A percentile compares a stretch with the other conserved stretches of the same genome.
Conservation (phyloP, 768 basidiomycete species). For the Pulveroboletus sp. region DNA sequence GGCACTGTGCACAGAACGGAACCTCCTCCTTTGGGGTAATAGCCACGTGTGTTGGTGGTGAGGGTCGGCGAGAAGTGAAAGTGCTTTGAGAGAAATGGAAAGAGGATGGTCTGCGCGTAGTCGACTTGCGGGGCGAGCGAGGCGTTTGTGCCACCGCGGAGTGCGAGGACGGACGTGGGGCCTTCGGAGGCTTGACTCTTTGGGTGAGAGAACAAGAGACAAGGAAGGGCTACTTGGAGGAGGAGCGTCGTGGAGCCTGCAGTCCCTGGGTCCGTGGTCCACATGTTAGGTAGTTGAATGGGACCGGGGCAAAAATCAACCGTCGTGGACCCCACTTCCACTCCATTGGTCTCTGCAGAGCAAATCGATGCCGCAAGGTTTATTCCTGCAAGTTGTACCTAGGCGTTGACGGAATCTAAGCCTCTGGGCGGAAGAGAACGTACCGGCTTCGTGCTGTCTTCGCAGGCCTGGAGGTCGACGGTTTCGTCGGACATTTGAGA, state of each 20-base stretch:
- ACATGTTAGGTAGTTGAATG: conserved; percentile 38
- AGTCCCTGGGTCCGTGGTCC: conserved; percentile 46
- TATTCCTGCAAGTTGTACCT: conserved; percentile 41
- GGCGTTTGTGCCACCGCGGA: conserved; percentile 73
- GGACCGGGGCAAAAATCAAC: conserved; percentile 55
- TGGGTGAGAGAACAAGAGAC: conserved; percentile 51
- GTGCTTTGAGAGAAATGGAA: conserved; percentile 62
- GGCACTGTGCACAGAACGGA: conserved; percentile 42
- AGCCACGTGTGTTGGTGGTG: conserved; percentile 54
- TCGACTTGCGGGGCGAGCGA: conserved; percentile 69
- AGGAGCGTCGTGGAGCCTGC: conserved; percentile 71
- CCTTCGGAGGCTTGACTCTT: background rate
- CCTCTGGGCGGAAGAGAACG: background rate
- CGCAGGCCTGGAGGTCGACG: conserved; percentile 62
- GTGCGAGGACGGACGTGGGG: conserved; percentile 42
- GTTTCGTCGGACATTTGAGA: conserved; percentile 56
- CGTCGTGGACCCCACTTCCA: conserved; percentile 45
- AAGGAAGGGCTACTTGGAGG: conserved; percentile 66
- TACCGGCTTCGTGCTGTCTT: conserved; percentile 69
- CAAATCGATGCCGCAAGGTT: conserved; percentile 61
- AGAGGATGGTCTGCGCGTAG: conserved; percentile 58
- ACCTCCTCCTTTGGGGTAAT: conserved; percentile 72
- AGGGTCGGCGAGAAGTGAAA: conserved; percentile 44
- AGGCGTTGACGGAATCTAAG: background rate
- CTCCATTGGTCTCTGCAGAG: conserved; percentile 50